phyloP scores from a whole-genome alignment of 2,329 filamentous ascomycete species.

The Thielaviopsis ethacetica region DNA sequence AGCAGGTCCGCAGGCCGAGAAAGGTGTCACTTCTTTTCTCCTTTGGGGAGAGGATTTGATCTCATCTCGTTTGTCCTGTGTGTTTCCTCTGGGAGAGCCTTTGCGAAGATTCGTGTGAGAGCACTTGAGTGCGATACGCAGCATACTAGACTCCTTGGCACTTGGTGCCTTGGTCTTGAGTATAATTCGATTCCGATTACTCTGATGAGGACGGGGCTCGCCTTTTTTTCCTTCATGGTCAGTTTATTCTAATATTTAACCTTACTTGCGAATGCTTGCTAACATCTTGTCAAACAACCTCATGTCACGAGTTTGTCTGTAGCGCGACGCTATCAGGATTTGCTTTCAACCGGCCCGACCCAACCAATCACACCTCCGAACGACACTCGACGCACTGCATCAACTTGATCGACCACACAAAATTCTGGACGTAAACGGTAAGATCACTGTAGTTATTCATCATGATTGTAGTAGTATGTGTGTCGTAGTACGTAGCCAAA shows the following conservation, averaged over 20 bases:
- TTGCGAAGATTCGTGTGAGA: slow-evolving; percentile 70
- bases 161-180: slow-evolving; percentile 22
- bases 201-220: slow-evolving; percentile 61
- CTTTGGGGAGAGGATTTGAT: neutral
- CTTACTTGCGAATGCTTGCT: neutral
- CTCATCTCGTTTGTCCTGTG: slow-evolving; percentile 9
- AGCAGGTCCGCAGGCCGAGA: slow-evolving; percentile 32
- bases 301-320: neutral
- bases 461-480: neutral
- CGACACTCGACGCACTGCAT: neutral
- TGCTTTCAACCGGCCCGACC: neutral
- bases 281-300: neutral
- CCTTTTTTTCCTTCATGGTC: slow-evolving; percentile 16
- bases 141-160: slow-evolving; percentile 32
- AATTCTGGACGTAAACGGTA: neutral
- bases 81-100: slow-evolving; percentile 68
- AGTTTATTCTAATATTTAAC: neutral
- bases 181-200: slow-evolving; percentile 85
- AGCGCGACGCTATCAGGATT: neutral
- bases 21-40: neutral
- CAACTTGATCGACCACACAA: neutral
- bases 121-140: slow-evolving; percentile 95
- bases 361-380: neutral
- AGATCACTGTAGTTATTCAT: neutral
- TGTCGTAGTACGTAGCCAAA: neutral